Percentiles rank a stretch among this genome's conserved stretches.
Evolutionary conservation across 257 asterid species (phyloP).

Genomic region (Solanum paucissectum): DNA sequence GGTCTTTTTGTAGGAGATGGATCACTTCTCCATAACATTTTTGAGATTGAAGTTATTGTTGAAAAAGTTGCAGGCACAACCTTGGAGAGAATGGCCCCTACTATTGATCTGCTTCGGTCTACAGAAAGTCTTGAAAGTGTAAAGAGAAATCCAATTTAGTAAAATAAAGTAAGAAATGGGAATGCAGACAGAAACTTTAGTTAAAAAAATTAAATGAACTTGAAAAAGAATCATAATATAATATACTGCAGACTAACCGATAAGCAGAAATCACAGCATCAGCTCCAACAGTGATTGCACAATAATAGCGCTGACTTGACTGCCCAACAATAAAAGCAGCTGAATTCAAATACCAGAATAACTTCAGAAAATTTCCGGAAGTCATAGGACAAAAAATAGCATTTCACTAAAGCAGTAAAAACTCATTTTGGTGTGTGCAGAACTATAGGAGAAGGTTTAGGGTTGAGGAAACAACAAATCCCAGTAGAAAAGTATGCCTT

Average conservation of each 20-base stretch:
- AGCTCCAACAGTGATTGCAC: constrained; percentile 81
- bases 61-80: constrained; percentile 95
- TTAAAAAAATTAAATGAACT: not conserved
- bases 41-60: constrained; percentile 77
- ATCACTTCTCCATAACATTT: constrained; percentile 84
- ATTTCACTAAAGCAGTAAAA: not conserved
- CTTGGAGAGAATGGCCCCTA: constrained; percentile 92
- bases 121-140: constrained; percentile 63
- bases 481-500: not conserved
- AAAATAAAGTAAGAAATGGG: not conserved
- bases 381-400: constrained; percentile 6
- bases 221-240: not conserved
- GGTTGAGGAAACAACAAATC: not conserved
- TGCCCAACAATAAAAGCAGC: constrained; percentile 94
- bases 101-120: constrained; percentile 79
- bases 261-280: constrained; percentile 90
- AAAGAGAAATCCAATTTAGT: constrained; percentile 9
- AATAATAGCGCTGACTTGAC: constrained; percentile 82
- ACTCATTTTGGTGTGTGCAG: not conserved
- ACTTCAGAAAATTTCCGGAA: constrained; percentile 42
- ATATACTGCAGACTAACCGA: constrained; percentile 42
- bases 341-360: constrained; percentile 72
- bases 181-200: not conserved
- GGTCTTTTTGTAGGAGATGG: constrained; percentile 35
- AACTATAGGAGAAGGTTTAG: not conserved